Base-by-base conservation (phyloP, 805 yeast species). In the Ogataea philodendri region DNA sequence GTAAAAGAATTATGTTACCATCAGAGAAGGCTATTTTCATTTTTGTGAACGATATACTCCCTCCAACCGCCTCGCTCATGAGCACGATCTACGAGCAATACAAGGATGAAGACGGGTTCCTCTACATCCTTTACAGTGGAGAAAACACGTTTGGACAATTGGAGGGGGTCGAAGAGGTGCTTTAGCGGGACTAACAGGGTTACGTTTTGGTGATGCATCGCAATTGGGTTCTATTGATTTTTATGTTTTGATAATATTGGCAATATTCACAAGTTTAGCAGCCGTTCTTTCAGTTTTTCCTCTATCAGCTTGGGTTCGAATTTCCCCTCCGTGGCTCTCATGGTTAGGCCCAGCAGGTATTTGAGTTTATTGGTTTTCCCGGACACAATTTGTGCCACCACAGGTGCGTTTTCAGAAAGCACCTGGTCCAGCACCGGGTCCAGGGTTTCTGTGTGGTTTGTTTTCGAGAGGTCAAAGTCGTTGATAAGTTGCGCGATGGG, bases 1-100 rank as follows among this genome's bases (percentile, higher is more conserved):
- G 98, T 65, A 89, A 90, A 67, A 82, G 98, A 62, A 89, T 93
- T 63, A 84, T 84, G 70, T 74, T 93, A 46, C 96, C 96, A 30
- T 84, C 96, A 18, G 98, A 93, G 63, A 89, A 90, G 80, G 98
- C 98, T 27, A 90, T 93, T 48, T 93, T 93, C 65, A 88, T 93
- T 49, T 93, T 93, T 62, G 96, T 93, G 46, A 90, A 93, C 59
- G 98, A 93, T 61, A 88, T 93, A 39, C 74, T 93, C 51, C 98
- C 98, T 8, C 97, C 97, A 30, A 93, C 98, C 3, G 97, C 97
- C 14, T 95, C 97, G 11, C 74, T 93, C 49, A 87, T 93, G 93
- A 83, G 95, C 52, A 76, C 93, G 15, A 84, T 93, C 46, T 93
- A 93, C 59, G 95, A 89, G 55, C 97, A 93, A 63, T 96, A 93